A percentile compares a stretch with the other conserved stretches of the same genome.
Evolutionary conservation across 768 basidiomycete genomes (phyloP).

Genomic region (Paxillus rubicundulus): DNA sequence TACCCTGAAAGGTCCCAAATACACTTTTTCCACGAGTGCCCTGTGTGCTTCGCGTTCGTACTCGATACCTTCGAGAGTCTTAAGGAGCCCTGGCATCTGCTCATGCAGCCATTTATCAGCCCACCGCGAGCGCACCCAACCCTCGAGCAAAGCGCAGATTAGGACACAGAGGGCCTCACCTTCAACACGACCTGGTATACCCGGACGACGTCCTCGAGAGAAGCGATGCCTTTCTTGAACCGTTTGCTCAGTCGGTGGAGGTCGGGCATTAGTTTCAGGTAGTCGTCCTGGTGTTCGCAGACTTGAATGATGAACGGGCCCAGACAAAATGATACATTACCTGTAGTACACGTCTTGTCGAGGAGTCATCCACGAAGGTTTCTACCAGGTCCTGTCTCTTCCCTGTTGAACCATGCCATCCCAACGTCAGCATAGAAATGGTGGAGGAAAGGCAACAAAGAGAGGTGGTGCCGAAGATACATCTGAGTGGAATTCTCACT

Average conservation of each 20-base stretch:
- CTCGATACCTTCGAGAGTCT: constrained; percentile 52
- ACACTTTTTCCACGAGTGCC: constrained; percentile 64
- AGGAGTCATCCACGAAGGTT: constrained; percentile 75
- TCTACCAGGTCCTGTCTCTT: constrained; percentile 88
- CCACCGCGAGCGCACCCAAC: neutral
- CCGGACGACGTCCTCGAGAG: constrained; percentile 91
- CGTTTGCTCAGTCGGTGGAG: constrained; percentile 88
- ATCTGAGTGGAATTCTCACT: constrained; percentile 26
- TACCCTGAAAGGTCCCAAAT: constrained; percentile 62
- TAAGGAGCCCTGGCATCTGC: constrained; percentile 75
- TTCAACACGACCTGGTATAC: constrained; percentile 91
- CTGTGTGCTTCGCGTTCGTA: constrained; percentile 45
- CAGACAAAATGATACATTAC: constrained; percentile 38
- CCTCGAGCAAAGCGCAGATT: neutral
- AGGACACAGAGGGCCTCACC: constrained; percentile 37
- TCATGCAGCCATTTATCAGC: neutral
- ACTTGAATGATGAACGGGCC: neutral
- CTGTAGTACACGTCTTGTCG: constrained; percentile 68
- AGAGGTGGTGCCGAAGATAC: neutral
- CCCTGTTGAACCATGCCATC: constrained; percentile 39
- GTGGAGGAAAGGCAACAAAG: neutral
- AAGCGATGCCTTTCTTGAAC: constrained; percentile 80
- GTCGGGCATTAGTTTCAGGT: constrained; percentile 89
- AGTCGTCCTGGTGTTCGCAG: constrained; percentile 61
- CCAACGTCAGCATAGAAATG: neutral